A percentile compares a stretch with the other conserved stretches of the same genome.
Conservation (phyloP, 441 rosid species). For the Gossypium gossypioides region DNA sequence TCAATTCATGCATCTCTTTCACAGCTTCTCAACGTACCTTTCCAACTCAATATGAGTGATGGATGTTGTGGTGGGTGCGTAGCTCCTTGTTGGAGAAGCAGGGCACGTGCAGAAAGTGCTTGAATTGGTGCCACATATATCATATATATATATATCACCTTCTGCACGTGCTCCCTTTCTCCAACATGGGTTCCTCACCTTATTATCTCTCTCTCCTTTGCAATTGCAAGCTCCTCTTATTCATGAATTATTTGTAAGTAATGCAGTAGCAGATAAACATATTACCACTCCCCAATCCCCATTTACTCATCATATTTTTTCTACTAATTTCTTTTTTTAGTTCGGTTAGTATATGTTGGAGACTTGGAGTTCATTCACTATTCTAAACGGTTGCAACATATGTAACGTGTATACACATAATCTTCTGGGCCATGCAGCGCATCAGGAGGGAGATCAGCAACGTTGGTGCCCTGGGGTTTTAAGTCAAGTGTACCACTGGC, state of each 20-base stretch:
- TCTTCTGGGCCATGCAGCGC: neutral
- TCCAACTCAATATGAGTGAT: neutral
- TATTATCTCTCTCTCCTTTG: neutral
- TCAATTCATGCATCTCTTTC: neutral
- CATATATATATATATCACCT: neutral
- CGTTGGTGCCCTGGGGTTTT: neutral
- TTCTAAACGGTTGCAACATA: neutral
- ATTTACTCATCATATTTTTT: neutral
- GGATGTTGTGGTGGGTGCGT: constrained; percentile 27
- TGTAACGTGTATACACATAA: neutral
- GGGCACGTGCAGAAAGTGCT: constrained; percentile 89
- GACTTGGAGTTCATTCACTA: neutral
- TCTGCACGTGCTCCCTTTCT: constrained; percentile 19
- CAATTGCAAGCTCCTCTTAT: neutral
- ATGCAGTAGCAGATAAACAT: neutral
- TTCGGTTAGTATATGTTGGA: neutral
- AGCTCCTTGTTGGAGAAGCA: constrained; percentile 96
- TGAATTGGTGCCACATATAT: neutral
- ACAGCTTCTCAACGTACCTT: neutral
- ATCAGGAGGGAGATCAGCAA: neutral
- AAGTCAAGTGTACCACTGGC: neutral
- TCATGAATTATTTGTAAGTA: neutral
- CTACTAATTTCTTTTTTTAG: neutral
- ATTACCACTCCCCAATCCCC: neutral
- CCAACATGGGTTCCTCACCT: constrained; percentile 18